Evolutionary conservation across 768 basidiomycete genomes (phyloP).

Genomic region (Atractiella rhizophila): DNA sequence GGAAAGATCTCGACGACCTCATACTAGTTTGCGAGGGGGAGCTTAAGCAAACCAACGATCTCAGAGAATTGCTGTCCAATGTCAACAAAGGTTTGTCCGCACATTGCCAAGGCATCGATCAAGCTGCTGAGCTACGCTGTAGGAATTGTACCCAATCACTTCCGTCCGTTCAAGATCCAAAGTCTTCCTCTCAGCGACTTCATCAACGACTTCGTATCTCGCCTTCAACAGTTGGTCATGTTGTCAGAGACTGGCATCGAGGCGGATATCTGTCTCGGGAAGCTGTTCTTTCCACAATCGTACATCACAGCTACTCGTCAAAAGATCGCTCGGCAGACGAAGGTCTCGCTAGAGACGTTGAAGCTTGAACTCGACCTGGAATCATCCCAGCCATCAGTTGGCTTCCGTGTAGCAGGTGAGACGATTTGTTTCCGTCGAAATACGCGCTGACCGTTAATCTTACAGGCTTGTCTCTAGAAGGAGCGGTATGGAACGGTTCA

Average conservation of each 20-base stretch:
- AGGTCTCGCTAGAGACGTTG: constrained; percentile 77
- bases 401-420: constrained; percentile 72
- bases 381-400: constrained; percentile 44
- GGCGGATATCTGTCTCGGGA: constrained; percentile 69
- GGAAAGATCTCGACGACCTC: constrained; percentile 55
- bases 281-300: constrained; percentile 85
- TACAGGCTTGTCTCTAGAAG: constrained; percentile 2
- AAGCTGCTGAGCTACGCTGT: constrained; percentile 8
- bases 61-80: constrained; percentile 68
- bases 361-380: constrained; percentile 57
- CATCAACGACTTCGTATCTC: constrained; percentile 54
- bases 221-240: constrained; percentile 55
- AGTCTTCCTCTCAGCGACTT: constrained; percentile 62
- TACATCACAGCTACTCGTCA: constrained; percentile 90
- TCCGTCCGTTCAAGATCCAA: constrained; percentile 69
- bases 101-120: neutral
- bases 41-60: constrained; percentile 84
- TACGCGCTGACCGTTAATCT: neutral
- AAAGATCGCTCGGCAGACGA: constrained; percentile 73
- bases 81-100: constrained; percentile 52
- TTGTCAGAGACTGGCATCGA: constrained; percentile 50
- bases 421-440: neutral
- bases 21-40: constrained; percentile 61
- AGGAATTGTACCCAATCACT: constrained; percentile 72
- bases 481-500: neutral